phyloP scores from a whole-genome alignment of 1,284 basidiomycete species.

The Earliella scabrosa region DNA sequence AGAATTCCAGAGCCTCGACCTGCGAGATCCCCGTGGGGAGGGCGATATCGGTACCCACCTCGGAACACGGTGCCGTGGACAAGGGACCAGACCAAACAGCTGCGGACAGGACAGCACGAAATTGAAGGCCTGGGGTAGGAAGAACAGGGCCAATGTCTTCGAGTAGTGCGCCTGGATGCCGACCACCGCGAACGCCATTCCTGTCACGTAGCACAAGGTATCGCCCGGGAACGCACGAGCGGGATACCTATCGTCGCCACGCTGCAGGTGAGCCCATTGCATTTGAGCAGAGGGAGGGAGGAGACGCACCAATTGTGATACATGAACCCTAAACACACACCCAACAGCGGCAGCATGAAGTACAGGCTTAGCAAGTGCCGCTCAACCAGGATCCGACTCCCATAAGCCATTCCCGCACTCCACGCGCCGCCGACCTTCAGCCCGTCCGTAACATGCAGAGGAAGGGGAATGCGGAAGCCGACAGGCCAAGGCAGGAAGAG shows the following conservation, averaged over 20 bases:
- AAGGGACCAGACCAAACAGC: conserved; percentile 91
- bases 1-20: not conserved
- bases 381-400: conserved; percentile 87
- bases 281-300: not conserved
- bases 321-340: conserved; percentile 87
- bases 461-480: conserved; percentile 71
- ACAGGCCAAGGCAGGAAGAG: conserved; percentile 88
- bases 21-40: not conserved
- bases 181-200: conserved; percentile 96
- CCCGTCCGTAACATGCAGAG: conserved; percentile 70
- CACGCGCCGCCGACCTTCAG: conserved; percentile 77
- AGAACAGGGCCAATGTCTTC: conserved; percentile 96
- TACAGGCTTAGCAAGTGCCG: conserved; percentile 95
- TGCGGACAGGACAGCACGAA: conserved; percentile 96
- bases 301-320: conserved; percentile 89
- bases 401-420: conserved; percentile 83
- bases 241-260: conserved; percentile 77
- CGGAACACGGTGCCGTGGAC: conserved; percentile 75
- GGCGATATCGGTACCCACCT: conserved; percentile 57
- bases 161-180: conserved; percentile 97
- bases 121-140: conserved; percentile 98
- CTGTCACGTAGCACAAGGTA: conserved; percentile 96
- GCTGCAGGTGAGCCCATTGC: not conserved
- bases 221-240: conserved; percentile 95
- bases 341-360: conserved; percentile 94